Conservation (phyloP, 2,329 filamentous ascomycete genomes). For the Alternaria arborescens region DNA sequence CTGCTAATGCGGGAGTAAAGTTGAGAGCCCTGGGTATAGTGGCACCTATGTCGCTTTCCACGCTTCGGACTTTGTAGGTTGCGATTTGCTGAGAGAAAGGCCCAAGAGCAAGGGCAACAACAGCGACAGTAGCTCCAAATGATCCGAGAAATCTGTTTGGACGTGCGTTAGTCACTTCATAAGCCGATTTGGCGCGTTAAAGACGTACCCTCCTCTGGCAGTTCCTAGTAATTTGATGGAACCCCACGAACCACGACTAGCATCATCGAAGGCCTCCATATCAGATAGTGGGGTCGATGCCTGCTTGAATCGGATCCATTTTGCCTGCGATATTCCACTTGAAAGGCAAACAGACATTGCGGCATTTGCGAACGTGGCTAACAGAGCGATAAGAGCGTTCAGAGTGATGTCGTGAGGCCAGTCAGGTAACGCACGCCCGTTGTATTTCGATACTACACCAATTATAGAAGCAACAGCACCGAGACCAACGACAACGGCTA, state of each 20-base stretch:
- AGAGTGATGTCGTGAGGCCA: slow-evolving; percentile 25
- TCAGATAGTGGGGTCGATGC: slow-evolving; percentile 16
- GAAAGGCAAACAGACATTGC: slow-evolving; percentile 23
- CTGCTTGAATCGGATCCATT: slow-evolving; percentile 23
- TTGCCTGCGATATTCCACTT: slow-evolving; percentile 23
- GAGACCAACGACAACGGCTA: slow-evolving; percentile 16
- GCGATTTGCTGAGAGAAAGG: slow-evolving; percentile 25
- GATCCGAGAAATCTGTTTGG: slow-evolving; percentile 17
- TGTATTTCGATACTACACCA: slow-evolving; percentile 19
- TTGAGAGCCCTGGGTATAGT: slow-evolving; percentile 21
- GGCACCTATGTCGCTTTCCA: slow-evolving; percentile 21
- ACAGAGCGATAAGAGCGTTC: slow-evolving; percentile 24
- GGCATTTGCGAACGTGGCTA: slow-evolving; percentile 24
- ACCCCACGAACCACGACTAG: slow-evolving; percentile 25
- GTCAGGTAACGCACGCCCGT: slow-evolving; percentile 21
- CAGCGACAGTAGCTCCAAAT: slow-evolving; percentile 21
- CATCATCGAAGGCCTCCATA: slow-evolving; percentile 23
- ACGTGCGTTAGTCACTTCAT: slow-evolving; percentile 1
- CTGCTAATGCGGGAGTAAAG: slow-evolving; percentile 15
- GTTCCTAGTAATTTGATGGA: slow-evolving; percentile 16
- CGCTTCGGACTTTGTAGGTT: slow-evolving; percentile 20
- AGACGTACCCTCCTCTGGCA: slow-evolving; percentile 19
- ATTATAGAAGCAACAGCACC: slow-evolving; percentile 20
- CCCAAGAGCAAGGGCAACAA: slow-evolving; percentile 20
- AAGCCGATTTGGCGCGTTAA: neutral